A percentile compares a stretch with the other conserved stretches of the same genome.
phyloP scores from a whole-genome alignment of 306 rosid genomes.

The Vigna trinervia region DNA sequence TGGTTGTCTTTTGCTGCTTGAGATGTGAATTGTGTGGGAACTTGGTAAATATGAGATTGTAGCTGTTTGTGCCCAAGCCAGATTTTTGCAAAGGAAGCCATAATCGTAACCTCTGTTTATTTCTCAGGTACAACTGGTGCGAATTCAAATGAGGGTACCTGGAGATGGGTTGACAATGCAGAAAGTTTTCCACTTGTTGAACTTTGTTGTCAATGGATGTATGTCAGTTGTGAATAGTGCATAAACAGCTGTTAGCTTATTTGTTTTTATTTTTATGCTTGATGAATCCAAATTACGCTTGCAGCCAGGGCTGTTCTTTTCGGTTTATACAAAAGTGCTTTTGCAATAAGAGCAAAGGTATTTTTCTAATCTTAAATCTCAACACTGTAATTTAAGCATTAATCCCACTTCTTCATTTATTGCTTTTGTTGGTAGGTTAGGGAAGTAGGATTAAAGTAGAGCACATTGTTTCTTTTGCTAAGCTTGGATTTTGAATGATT shows the following conservation, averaged over 20 bases:
- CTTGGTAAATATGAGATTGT: conserved; percentile 11
- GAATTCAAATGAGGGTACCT: conserved; percentile 76
- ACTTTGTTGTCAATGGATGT: conserved; percentile 75
- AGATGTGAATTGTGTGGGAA: conserved; percentile 25
- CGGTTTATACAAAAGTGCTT: conserved; percentile 63
- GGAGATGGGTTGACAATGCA: conserved; percentile 87
- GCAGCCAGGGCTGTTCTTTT: conserved; percentile 75
- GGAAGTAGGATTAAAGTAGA: neutral
- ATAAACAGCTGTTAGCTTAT: neutral
- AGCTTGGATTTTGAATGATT: neutral
- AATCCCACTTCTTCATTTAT: conserved; percentile 8
- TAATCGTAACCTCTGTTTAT: neutral
- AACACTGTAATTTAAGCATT: neutral
- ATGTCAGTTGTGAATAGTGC: conserved; percentile 50
- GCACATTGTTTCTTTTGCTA: neutral
- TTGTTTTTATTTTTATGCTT: neutral
- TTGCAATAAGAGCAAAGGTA: conserved; percentile 66
- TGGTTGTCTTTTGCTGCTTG: neutral
- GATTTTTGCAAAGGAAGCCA: neutral
- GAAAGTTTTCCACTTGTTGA: conserved; percentile 85
- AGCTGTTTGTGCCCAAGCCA: neutral
- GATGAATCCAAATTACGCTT: conserved; percentile 38
- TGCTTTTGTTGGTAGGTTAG: conserved; percentile 4
- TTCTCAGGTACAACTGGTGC: conserved; percentile 65
- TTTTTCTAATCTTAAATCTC: conserved; percentile 29